Evolutionary conservation across 345 rosid species (phyloP).

Genomic region (Noccaea bulbosa): DNA sequence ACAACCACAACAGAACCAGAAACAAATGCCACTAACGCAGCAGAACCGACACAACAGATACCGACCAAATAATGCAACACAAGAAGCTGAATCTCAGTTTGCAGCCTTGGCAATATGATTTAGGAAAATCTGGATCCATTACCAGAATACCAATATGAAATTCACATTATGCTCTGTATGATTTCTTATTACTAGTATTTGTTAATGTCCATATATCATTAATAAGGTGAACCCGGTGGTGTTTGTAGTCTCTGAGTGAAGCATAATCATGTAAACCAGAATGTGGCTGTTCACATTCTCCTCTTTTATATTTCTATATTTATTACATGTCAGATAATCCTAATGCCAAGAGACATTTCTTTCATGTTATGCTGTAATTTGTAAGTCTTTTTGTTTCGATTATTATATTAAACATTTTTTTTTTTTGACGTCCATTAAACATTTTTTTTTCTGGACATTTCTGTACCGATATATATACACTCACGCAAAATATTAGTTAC

Average conservation of each 20-base stretch:
- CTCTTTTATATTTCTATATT: constrained; percentile 12
- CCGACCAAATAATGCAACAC: constrained; percentile 22
- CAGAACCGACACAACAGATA: constrained; percentile 32
- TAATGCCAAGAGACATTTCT: constrained; percentile 1
- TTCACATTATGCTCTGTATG: background rate
- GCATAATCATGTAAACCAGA: constrained; percentile 1
- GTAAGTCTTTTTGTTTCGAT: background rate
- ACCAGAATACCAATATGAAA: background rate
- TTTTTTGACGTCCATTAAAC: too few relatives aligned
- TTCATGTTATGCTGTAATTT: constrained; percentile 17
- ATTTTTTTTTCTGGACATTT: too few relatives aligned
- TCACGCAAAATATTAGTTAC: too few relatives aligned
- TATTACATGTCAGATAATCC: background rate
- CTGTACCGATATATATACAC: too few relatives aligned
- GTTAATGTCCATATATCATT: constrained; percentile 25
- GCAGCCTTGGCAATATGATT: constrained; percentile 48
- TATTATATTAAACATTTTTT: too few relatives aligned
- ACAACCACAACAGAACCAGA: constrained; percentile 48
- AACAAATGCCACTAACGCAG: constrained; percentile 40
- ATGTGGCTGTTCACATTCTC: constrained; percentile 16
- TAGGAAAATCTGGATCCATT: constrained; percentile 10
- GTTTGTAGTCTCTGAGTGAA: constrained; percentile 10
- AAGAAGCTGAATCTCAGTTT: constrained; percentile 41
- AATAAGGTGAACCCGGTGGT: constrained; percentile 9
- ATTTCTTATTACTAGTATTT: background rate